Evolutionary conservation across 805 yeast genomes (phyloP), one percentile per base, ranked within the genome.

Genomic region (Ogataea corticis): DNA sequence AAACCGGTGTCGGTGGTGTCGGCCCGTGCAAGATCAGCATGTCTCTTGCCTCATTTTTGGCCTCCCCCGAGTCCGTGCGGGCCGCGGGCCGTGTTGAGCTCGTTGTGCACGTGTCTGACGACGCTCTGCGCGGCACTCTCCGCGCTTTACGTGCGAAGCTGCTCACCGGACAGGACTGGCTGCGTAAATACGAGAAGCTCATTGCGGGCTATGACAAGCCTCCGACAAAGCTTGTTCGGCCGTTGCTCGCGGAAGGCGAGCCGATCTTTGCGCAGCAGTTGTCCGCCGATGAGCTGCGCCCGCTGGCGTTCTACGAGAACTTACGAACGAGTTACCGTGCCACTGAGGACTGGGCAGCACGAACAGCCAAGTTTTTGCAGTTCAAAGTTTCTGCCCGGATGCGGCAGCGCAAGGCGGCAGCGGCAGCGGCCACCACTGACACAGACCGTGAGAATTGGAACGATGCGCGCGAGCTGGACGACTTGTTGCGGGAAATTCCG

Each of bases 241-340:
- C 66, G 0, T 54, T 82, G n/a, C 62, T 75, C 4, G 44, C 57
- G 3, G 88, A 83, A 39, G 85, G 87, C 5, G 83, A 81, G 48
- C 68, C 72, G 34, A 70, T 82, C 16, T 62, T 65, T 42, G 9
- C 25, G 25, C 25, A 21, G 25, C 9, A 5, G 25, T 10, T 38
- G 4, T 44, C 36, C 14, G 16, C 31, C 4, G 12, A 27, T 11
- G 54, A 52, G 11, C 23, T 30, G 11, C 38, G 46, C 11, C 52
- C 57, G 2, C 45, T 31, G 14, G 41, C 51, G 3, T 45, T 40
- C 32, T 70, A 67, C 35, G 51, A 45, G 3, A 48, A 63, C 19
- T 63, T 85, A 44, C 65, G 68, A 41, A 46, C 45, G 1, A 75
- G 75, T 47, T 64, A 83, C 23, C 66, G 65, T 2, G 60, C 65